Evolutionary conservation across 768 basidiomycete species (phyloP).

Genomic region (Exsudoporus frostii): DNA sequence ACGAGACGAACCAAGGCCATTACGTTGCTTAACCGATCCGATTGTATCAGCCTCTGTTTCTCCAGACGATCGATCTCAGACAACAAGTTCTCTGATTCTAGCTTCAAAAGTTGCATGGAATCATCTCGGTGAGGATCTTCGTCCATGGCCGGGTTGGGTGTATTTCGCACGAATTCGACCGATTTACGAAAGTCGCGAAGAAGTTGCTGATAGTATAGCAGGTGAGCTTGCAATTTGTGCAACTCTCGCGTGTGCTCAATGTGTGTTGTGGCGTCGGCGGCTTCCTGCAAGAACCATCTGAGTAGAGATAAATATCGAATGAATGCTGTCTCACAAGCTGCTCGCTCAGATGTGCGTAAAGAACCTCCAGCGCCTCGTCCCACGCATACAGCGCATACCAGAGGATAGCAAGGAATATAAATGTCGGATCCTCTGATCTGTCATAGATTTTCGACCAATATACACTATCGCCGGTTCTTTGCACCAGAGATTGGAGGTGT

Average conservation of each 20-base stretch:
- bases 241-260: constrained; percentile 48
- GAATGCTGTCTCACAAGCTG: constrained; percentile 34
- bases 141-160: constrained; percentile 48
- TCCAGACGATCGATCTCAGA: constrained; percentile 43
- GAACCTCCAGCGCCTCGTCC: constrained; percentile 54
- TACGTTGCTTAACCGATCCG: constrained; percentile 31
- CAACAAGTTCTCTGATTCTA: constrained; percentile 30
- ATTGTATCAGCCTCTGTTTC: constrained; percentile 26
- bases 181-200: constrained; percentile 53
- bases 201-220: constrained; percentile 53
- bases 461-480: constrained; percentile 34
- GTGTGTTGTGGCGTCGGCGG: constrained; percentile 36
- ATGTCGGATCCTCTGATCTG: constrained; percentile 31
- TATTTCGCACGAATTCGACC: constrained; percentile 46
- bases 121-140: constrained; percentile 4
- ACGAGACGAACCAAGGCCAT: constrained; percentile 26
- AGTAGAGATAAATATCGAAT: not conserved
- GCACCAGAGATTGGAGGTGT: constrained; percentile 29
- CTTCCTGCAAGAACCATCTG: constrained; percentile 37
- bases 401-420: constrained; percentile 39
- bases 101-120: constrained; percentile 11
- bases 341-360: constrained; percentile 49
- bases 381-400: constrained; percentile 64
- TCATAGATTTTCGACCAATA: constrained; percentile 36
- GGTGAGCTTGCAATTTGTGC: constrained; percentile 55